phyloP scores from a whole-genome alignment of 306 rosid genomes.

The Dicorynia guianensis region DNA sequence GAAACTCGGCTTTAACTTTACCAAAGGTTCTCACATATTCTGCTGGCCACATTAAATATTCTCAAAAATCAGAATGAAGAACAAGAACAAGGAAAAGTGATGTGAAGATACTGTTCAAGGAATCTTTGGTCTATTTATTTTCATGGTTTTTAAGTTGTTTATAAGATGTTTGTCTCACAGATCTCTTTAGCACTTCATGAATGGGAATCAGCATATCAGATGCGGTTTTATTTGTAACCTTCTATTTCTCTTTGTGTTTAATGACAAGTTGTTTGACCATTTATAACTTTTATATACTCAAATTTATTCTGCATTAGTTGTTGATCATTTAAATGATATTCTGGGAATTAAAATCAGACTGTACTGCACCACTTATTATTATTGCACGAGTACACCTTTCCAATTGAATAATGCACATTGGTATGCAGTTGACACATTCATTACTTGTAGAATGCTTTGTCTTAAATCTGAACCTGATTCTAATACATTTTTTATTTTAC shows the following conservation, averaged over 20 bases:
- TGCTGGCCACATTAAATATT: conserved; percentile 65
- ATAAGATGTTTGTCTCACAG: conserved; percentile 39
- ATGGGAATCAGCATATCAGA: conserved; percentile 40
- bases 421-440: conserved; percentile 57
- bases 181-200: conserved; percentile 37
- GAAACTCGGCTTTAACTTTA: conserved; percentile 68
- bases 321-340: conserved; percentile 47
- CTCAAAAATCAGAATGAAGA: conserved; percentile 69
- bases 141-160: conserved; percentile 38
- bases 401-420: conserved; percentile 52
- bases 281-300: conserved; percentile 27
- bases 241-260: conserved; percentile 8
- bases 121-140: conserved; percentile 36
- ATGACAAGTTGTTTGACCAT: conserved; percentile 33
- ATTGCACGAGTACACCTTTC: conserved; percentile 41
- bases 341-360: conserved; percentile 44
- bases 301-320: conserved; percentile 49
- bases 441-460: conserved; percentile 45
- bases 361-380: conserved; percentile 32
- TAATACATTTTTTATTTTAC: conserved; percentile 40
- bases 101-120: conserved; percentile 64
- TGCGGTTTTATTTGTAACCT: conserved; percentile 27
- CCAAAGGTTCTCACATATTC: conserved; percentile 60
- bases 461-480: conserved; percentile 52
- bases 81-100: conserved; percentile 58